These are phyloP conservation scores for Eucalyptus microcorys DNA, from an alignment of 345 rosid species.

Conservation along the genomic window DNA sequence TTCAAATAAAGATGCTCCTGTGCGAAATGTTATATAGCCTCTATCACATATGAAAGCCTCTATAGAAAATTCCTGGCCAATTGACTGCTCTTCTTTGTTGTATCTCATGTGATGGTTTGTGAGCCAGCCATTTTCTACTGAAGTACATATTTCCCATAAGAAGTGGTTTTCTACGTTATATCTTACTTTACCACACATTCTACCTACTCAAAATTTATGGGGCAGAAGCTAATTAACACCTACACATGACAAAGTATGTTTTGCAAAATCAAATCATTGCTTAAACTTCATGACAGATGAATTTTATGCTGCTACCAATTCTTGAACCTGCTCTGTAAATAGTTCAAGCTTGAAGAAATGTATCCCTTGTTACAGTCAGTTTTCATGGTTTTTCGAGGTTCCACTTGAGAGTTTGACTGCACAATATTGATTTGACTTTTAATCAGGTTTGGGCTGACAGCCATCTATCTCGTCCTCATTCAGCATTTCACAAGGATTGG, in stretches of 20 bases:
- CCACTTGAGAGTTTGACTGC: not conserved
- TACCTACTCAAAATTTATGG: not conserved
- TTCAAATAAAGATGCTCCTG: not conserved
- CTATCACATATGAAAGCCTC: not conserved
- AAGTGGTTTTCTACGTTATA: not conserved
- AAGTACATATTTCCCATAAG: not conserved
- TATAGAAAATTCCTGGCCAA: not conserved
- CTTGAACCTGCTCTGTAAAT: not conserved
- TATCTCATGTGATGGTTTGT: not conserved
- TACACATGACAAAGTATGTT: not conserved
- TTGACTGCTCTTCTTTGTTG: not conserved
- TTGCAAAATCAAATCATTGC: not conserved
- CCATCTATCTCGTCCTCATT: conserved; percentile 70
- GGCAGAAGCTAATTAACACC: not conserved
- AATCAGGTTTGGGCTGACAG: conserved; percentile 72
- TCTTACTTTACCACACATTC: not conserved
- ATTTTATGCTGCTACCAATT: not conserved
- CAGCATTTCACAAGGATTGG: conserved; percentile 70
- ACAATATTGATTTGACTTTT: not conserved
- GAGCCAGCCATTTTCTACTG: not conserved
- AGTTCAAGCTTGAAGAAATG: not conserved
- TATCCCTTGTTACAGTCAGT: not conserved
- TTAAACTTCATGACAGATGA: not conserved
- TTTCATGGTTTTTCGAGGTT: not conserved
- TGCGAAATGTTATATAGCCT: not conserved